Base-by-base conservation (phyloP, 2,329 filamentous ascomycete genomes). In the Rhytidhysteron rufulum region DNA sequence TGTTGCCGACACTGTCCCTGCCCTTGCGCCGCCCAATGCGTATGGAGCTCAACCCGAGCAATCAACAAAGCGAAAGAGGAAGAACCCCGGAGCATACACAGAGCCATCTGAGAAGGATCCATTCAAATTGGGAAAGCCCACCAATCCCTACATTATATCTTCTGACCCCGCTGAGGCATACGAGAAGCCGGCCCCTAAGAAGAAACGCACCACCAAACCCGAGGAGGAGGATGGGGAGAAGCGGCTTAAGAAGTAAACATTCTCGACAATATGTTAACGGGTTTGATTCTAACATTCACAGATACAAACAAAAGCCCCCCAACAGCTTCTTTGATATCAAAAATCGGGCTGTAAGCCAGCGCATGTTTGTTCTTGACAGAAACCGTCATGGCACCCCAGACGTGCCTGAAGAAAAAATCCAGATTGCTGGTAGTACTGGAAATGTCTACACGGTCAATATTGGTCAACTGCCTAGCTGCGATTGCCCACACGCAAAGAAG, bases 391-490 rank as follows among this genome's bases (percentile, higher is more conserved):
- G 67, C 4, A 70, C 67, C 4, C 65, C 70, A 2, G 62, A 71
- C 7, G 60, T 58, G 3, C 75, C 71, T 0, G 62, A 72, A 40
- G 80, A 85, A 55, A 64, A 58, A 2, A 71, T 82, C 39, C 63
- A 74, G 17, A 72, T 84, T 36, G 77, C 78, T 22, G 81, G 81
- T 15, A 71, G 73, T 4, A 82, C 78, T 0, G 80, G 80, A 13
- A 83, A 83, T 49, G 62, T 83, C 15, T 83, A 85, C 60, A 74
- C 67, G 0, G 72, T 80, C 24, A 68, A 60, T 9, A 75, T 85
- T 39, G 59, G 63, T 42, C 73, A 74, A 38, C 51, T 69, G 9
- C 78, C 79, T 0, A 63, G 49, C 5, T 82, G 79, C 58, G 69
- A 69, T 41, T 82, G 79, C 54, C 76, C 77, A 0, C 74, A 80